Conservation (phyloP, 345 rosid species). For the Boechera divaricarpa region DNA sequence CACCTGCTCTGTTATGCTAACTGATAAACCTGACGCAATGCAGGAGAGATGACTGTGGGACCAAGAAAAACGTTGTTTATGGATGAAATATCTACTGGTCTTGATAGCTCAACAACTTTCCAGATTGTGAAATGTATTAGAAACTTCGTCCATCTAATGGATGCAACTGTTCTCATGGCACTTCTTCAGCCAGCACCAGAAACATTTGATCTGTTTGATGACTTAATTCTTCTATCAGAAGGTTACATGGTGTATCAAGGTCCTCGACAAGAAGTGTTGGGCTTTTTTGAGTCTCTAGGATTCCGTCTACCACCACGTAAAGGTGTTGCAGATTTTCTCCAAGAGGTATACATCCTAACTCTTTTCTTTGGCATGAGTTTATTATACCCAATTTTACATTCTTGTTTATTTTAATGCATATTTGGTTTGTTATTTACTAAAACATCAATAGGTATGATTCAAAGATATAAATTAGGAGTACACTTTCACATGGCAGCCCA, state of each 20-base stretch:
- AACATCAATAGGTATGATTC: not conserved
- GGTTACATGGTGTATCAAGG: conserved; percentile 89
- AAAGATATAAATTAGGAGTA: not conserved
- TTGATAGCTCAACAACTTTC: conserved; percentile 92
- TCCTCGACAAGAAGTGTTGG: conserved; percentile 70
- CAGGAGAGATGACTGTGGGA: conserved; percentile 98
- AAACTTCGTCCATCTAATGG: conserved; percentile 91
- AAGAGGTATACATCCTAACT: conserved; percentile 64
- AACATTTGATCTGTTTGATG: conserved; percentile 93
- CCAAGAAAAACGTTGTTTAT: conserved; percentile 92
- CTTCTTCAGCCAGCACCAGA: conserved; percentile 99
- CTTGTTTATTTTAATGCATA: not conserved
- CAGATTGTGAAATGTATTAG: conserved; percentile 83
- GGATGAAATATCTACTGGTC: conserved; percentile 99
- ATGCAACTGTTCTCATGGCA: conserved; percentile 88
- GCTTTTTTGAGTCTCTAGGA: conserved; percentile 88
- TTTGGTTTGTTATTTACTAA: not conserved
- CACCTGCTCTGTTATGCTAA: conserved; percentile 12
- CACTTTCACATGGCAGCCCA: not conserved
- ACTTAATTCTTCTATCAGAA: conserved; percentile 78
- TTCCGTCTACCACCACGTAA: conserved; percentile 80
- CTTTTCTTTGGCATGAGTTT: conserved; percentile 13
- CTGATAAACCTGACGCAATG: conserved; percentile 24
- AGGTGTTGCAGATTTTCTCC: conserved; percentile 96
- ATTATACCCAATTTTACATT: not conserved